Percentiles rank a stretch among this genome's conserved stretches.
Evolutionary conservation across 306 rosid species (phyloP).

Genomic region (Myrica gale): DNA sequence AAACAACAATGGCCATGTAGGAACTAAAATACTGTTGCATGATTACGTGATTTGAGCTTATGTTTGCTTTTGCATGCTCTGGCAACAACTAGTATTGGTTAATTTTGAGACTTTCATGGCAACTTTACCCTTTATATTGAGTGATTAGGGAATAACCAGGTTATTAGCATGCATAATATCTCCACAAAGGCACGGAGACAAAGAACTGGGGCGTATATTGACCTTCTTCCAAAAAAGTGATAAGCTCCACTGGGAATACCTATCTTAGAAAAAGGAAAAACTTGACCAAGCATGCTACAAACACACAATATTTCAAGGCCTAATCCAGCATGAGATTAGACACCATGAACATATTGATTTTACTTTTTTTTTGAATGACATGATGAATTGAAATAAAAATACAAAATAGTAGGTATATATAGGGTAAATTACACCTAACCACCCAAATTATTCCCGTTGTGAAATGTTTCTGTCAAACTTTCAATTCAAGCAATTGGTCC

Average conservation of each 20-base stretch:
- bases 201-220: not conserved
- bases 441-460: too few species aligned
- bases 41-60: not conserved
- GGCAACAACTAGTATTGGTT: not conserved
- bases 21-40: not conserved
- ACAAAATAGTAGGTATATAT: too few species aligned
- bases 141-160: not conserved
- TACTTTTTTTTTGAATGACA: not conserved
- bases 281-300: not conserved
- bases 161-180: not conserved
- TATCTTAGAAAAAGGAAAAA: not conserved
- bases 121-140: not conserved
- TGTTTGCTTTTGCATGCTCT: not conserved
- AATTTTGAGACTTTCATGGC: not conserved
- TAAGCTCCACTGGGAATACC: not conserved
- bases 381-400: not conserved
- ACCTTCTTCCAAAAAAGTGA: not conserved
- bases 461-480: too few species aligned
- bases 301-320: not conserved
- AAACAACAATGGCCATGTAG: not conserved
- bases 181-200: not conserved
- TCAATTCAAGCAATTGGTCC: too few species aligned
- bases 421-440: too few species aligned
- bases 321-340: too few species aligned
- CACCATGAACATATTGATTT: not conserved